Evolutionary conservation across 192 early-diverging fungal species (phyloP).

Genomic region (Chytriomyces sp.): DNA sequence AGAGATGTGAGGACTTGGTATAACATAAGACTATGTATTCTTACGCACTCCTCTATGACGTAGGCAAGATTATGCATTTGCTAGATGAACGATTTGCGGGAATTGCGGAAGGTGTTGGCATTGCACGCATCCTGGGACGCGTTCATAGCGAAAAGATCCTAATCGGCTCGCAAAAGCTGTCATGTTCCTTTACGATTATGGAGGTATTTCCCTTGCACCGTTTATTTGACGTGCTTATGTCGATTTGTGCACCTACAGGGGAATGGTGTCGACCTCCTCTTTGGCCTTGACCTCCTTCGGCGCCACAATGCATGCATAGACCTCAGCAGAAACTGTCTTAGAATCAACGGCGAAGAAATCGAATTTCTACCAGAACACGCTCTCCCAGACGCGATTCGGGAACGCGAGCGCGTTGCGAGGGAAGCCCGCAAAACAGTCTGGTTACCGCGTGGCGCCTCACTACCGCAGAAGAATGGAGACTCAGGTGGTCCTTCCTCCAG

Average conservation of each 20-base stretch:
- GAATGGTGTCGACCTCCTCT: conserved; percentile 84
- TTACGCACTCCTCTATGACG: too few species aligned
- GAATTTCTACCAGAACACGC: conserved; percentile 91
- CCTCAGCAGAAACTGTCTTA: conserved; percentile 75
- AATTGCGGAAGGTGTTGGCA: conserved; percentile 90
- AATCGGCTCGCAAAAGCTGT: conserved; percentile 74
- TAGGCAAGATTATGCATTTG: conserved; percentile 87
- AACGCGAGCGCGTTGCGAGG: conserved; percentile 28
- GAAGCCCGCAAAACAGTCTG: too few species aligned
- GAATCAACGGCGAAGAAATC: conserved; percentile 78
- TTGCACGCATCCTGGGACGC: conserved; percentile 92
- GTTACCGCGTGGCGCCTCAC: conserved; percentile 30
- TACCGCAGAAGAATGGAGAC: conserved; percentile 1
- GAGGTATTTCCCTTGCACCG: too few species aligned
- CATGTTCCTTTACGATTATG: conserved; percentile 92
- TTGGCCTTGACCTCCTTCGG: conserved; percentile 96
- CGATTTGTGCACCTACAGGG: too few species aligned
- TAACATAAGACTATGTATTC: too few species aligned
- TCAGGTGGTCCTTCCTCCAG: too few species aligned
- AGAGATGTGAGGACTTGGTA: conserved; percentile 30
- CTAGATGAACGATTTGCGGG: conserved; percentile 88
- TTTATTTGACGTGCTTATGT: too few species aligned
- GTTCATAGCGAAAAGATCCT: conserved; percentile 87
- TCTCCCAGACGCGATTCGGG: conserved; percentile 70
- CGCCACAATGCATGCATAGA: conserved; percentile 92